Evolutionary conservation across 225 moss, liverwort and hornwort species (phyloP).

Genomic region (Neckera pumila): DNA sequence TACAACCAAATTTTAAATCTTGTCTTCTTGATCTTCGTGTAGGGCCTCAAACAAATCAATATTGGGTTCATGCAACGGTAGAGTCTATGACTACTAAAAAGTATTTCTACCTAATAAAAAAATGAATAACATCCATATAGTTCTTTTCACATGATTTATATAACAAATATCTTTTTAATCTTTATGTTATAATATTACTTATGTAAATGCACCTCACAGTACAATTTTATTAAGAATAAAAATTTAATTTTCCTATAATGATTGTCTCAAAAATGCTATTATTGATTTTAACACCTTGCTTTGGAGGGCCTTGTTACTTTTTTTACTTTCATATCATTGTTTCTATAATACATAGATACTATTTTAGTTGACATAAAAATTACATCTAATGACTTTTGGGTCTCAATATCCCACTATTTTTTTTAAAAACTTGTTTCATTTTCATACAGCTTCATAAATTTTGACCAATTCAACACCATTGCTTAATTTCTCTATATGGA

Average conservation of each 20-base stretch:
- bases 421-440: not conserved
- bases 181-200: too few relatives aligned
- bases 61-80: not conserved
- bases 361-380: not conserved
- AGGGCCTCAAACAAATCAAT: not conserved
- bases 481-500: not conserved
- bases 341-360: not conserved
- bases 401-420: not conserved
- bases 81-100: not conserved
- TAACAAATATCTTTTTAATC: not conserved
- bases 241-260: fast-evolving
- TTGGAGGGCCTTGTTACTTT: too few relatives aligned
- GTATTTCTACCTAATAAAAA: not conserved
- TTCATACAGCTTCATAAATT: not conserved
- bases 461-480: not conserved
- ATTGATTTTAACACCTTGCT: not conserved
- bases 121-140: not conserved
- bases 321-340: not conserved
- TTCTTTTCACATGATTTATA: not conserved
- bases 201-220: not conserved
- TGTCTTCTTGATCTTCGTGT: not conserved
- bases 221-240: not conserved
- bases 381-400: not conserved
- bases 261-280: not conserved
- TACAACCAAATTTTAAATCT: not conserved